Evolutionary conservation across 768 basidiomycete genomes (phyloP).

Genomic region (Hortiboletus campestris): DNA sequence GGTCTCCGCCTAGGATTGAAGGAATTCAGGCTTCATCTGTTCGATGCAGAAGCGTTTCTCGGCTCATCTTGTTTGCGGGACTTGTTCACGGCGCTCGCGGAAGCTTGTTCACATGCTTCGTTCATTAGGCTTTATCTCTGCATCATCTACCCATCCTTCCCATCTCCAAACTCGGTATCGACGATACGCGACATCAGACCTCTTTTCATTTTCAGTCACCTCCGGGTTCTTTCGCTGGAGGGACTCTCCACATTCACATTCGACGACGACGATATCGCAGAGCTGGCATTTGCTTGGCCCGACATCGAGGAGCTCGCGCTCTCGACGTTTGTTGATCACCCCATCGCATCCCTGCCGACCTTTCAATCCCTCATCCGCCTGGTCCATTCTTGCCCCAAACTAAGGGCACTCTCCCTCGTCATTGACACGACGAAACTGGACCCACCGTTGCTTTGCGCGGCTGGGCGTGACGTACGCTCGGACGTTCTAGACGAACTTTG

Average conservation of each 20-base stretch:
- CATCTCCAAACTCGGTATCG: neutral
- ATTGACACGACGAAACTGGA: slow-evolving; percentile 14
- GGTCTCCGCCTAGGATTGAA: slow-evolving; percentile 10
- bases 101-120: slow-evolving; percentile 11
- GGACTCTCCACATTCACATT: slow-evolving; percentile 15
- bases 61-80: slow-evolving; percentile 4
- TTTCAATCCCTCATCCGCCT: slow-evolving; percentile 16
- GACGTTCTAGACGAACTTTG: slow-evolving; percentile 9
- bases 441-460: neutral
- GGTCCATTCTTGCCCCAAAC: slow-evolving; percentile 6
- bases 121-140: slow-evolving; percentile 13
- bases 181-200: slow-evolving; percentile 15
- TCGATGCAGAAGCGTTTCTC: slow-evolving; percentile 16
- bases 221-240: slow-evolving; percentile 16
- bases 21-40: slow-evolving; percentile 22
- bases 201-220: slow-evolving; percentile 11
- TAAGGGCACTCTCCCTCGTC: slow-evolving; percentile 23
- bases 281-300: slow-evolving; percentile 22
- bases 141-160: slow-evolving; percentile 13
- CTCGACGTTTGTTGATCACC: slow-evolving; percentile 14
- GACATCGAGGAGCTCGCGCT: slow-evolving; percentile 19
- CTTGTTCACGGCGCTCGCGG: slow-evolving; percentile 9
- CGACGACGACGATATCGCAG: slow-evolving; percentile 13
- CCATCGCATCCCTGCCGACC: slow-evolving; percentile 19
- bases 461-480: neutral